Evolutionary conservation across 2,329 filamentous ascomycete species (phyloP).

Genomic region (Biscogniauxia mediterranea): DNA sequence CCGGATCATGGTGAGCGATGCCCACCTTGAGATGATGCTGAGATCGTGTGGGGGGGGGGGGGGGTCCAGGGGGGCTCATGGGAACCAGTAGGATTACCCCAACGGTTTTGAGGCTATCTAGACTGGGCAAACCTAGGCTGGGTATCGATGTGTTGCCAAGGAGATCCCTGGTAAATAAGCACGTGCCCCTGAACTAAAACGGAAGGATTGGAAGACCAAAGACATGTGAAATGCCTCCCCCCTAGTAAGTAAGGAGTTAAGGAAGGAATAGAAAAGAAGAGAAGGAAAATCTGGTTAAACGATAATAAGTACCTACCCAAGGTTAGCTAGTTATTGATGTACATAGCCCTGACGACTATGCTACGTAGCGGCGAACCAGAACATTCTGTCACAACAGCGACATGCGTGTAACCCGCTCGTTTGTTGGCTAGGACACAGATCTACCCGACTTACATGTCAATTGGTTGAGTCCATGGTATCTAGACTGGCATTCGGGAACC

Average conservation of each 20-base stretch:
- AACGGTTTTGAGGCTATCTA: constrained; percentile 13
- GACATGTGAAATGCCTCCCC: neutral
- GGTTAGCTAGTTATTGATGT: too few relatives aligned
- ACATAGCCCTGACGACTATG: too few relatives aligned
- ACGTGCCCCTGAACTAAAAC: neutral
- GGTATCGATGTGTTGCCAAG: neutral
- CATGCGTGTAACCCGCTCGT: neutral
- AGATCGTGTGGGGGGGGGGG: constrained; percentile 17
- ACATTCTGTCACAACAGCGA: neutral
- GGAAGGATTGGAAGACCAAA: neutral
- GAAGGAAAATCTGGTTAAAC: neutral
- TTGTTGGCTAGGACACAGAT: neutral
- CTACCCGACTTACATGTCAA: neutral
- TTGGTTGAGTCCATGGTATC: neutral
- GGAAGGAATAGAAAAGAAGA: neutral
- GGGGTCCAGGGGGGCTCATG: neutral
- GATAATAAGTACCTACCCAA: too few relatives aligned
- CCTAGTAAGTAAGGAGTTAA: too few relatives aligned
- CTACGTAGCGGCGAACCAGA: constrained; percentile 6
- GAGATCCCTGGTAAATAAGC: neutral
- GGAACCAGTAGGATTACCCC: constrained; percentile 1
- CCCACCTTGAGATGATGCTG: constrained; percentile 12
- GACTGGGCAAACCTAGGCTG: constrained; percentile 6
- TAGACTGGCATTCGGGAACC: neutral
- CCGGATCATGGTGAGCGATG: neutral